Conservation (phyloP, 2,329 filamentous ascomycete species). For the Aspergillus glaucus region DNA sequence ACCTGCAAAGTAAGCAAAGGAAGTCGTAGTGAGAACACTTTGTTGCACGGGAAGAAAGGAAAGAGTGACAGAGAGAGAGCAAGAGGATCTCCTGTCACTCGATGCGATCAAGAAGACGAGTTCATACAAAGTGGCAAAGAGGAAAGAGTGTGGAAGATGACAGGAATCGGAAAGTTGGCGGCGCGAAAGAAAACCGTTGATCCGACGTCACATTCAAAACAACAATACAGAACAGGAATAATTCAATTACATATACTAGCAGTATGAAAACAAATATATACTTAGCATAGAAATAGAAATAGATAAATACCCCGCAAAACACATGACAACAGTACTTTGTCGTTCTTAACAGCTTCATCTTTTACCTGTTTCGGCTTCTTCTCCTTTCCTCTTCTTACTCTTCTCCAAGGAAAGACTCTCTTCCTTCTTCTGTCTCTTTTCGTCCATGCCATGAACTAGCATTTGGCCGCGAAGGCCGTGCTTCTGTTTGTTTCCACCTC, state of each 20-base stretch:
- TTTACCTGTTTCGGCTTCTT: neutral
- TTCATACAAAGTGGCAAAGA: neutral
- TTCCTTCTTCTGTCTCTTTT: neutral
- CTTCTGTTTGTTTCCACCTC: neutral
- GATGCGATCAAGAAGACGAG: neutral
- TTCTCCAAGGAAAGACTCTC: neutral
- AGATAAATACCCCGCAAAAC: neutral
- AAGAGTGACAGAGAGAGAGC: constrained; percentile 18
- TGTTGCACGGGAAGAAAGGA: constrained; percentile 11
- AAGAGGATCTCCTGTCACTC: constrained; percentile 18
- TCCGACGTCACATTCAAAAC: no score
- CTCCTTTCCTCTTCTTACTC: neutral
- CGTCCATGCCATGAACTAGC: constrained; percentile 16
- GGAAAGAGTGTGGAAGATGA: neutral
- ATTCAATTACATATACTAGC: neutral
- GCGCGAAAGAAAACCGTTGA: neutral
- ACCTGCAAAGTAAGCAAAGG: constrained; percentile 15
- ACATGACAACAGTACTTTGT: neutral
- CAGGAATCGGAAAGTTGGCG: neutral
- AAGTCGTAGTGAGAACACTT: constrained; percentile 23
- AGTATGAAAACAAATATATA: neutral
- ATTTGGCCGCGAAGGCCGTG: constrained; percentile 25
- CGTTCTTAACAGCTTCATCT: neutral
- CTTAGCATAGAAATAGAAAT: no score
- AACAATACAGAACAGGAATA: no score